A percentile compares a stretch with the other conserved stretches of the same genome.
Conservation (phyloP, 768 basidiomycete genomes). For the Mycena haematopus region DNA sequence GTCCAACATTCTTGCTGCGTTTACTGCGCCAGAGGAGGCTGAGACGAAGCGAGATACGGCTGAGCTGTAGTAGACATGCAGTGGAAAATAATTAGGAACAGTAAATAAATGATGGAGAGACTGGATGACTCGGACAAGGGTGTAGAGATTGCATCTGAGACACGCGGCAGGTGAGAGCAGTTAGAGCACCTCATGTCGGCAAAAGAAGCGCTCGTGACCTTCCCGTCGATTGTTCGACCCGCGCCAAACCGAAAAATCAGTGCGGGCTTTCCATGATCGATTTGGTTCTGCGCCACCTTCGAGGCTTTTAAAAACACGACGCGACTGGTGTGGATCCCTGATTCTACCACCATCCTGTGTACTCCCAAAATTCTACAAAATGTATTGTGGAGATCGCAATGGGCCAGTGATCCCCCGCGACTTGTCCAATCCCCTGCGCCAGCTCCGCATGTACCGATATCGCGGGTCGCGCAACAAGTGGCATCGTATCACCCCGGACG, state of each 20-base stretch:
- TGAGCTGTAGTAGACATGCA: conserved; percentile 47
- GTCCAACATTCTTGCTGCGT: conserved; percentile 81
- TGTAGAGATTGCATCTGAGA: conserved; percentile 21
- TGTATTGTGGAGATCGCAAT: conserved; percentile 24
- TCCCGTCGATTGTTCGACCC: conserved; percentile 23
- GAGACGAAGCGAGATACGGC: conserved; percentile 45
- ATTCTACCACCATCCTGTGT: background rate
- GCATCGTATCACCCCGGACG: conserved; percentile 50
- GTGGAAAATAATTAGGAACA: background rate
- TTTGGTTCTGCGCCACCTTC: conserved; percentile 22
- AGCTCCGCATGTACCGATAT: conserved; percentile 48
- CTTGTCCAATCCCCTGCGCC: conserved; percentile 33
- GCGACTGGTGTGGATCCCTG: conserved; percentile 9
- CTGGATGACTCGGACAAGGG: background rate
- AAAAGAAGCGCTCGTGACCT: conserved; percentile 41
- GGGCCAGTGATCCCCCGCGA: conserved; percentile 33
- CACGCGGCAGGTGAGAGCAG: conserved; percentile 23
- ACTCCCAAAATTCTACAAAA: conserved; percentile 3
- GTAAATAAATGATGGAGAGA: background rate
- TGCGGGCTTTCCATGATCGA: conserved; percentile 23
- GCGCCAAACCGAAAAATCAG: conserved; percentile 26
- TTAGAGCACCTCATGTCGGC: conserved; percentile 37
- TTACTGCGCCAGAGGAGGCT: conserved; percentile 46
- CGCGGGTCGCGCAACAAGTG: conserved; percentile 46
- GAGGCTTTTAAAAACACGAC: conserved; percentile 18